Evolutionary conservation across 352 stramenopile genomes (phyloP).

Genomic region (Pythium dissimile): DNA sequence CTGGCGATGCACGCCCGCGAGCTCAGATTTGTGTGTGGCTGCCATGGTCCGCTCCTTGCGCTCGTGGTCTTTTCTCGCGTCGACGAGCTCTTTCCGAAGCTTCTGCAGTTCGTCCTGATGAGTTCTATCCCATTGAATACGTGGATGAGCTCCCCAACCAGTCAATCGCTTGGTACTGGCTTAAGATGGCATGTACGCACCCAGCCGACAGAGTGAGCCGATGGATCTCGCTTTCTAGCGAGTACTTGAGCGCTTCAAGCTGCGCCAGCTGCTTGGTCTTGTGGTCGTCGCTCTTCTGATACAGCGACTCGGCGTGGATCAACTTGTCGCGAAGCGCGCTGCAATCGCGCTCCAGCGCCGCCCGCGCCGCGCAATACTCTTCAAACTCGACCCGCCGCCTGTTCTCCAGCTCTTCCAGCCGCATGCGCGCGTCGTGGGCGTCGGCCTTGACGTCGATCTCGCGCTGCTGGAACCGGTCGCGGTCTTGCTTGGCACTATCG

Average conservation of each 20-base stretch:
- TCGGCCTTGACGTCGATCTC: slow-evolving; percentile 57
- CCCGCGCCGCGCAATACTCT: slow-evolving; percentile 48
- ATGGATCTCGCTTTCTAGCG: slow-evolving; percentile 51
- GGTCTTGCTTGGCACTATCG: slow-evolving; percentile 48
- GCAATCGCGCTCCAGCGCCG: slow-evolving; percentile 53
- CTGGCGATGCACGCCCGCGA: slow-evolving; percentile 33
- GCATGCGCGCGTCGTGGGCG: slow-evolving; percentile 57
- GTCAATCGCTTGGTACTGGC: neutral
- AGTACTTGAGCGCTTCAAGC: slow-evolving; percentile 63
- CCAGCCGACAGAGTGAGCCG: slow-evolving; percentile 34
- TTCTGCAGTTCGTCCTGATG: slow-evolving; percentile 52
- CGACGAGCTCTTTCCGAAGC: slow-evolving; percentile 49
- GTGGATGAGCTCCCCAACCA: neutral
- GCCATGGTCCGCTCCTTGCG: slow-evolving; percentile 37
- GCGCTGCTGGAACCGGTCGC: slow-evolving; percentile 54
- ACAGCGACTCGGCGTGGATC: slow-evolving; percentile 38
- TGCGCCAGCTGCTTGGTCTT: slow-evolving; percentile 53
- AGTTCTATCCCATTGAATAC: slow-evolving; percentile 16
- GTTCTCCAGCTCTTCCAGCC: slow-evolving; percentile 69
- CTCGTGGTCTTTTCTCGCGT: slow-evolving; percentile 39
- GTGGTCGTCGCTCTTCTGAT: slow-evolving; percentile 41
- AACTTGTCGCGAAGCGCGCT: slow-evolving; percentile 51
- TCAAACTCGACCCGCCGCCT: slow-evolving; percentile 62
- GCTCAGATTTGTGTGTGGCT: slow-evolving; percentile 32
- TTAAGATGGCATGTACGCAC: slow-evolving; percentile 19